Conservation (phyloP, 148 eudicot species). For the Agrostemma githago region DNA sequence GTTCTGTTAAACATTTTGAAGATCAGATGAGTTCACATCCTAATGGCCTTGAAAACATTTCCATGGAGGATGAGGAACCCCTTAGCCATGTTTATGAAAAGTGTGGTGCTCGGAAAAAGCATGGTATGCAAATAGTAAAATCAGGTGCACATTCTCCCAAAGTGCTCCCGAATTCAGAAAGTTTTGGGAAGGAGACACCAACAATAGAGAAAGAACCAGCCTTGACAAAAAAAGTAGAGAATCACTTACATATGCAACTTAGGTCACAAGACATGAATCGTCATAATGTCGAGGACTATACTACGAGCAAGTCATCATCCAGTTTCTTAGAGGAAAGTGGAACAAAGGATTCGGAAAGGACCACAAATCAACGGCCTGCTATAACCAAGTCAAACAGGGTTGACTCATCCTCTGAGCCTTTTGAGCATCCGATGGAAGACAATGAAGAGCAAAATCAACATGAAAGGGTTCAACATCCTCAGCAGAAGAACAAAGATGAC, state of each 20-base stretch:
- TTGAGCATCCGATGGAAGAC: conserved; percentile 5
- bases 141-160: neutral
- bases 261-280: neutral
- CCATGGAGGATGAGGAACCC: conserved; percentile 16
- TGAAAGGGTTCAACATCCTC: neutral
- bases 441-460: neutral
- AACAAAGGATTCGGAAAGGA: neutral
- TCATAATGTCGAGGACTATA: neutral
- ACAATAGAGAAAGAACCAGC: conserved; percentile 1
- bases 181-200: neutral
- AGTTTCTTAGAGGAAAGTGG: neutral
- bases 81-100: conserved; percentile 11
- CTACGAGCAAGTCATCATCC: neutral
- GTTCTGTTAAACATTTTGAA: conserved; percentile 1
- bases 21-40: neutral
- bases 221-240: neutral
- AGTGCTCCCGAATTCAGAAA: conserved; percentile 12
- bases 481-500: neutral
- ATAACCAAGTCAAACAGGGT: neutral
- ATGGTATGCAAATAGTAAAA: neutral
- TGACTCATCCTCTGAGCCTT: neutral
- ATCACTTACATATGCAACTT: neutral
- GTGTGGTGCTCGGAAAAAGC: conserved; percentile 16
- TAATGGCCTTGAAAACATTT: conserved; percentile 2
- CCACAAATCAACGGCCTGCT: neutral